These are phyloP conservation scores for Besnoitia besnoiti DNA, from an alignment of 169 alveolate genomes.

Conservation along the genomic window DNA sequence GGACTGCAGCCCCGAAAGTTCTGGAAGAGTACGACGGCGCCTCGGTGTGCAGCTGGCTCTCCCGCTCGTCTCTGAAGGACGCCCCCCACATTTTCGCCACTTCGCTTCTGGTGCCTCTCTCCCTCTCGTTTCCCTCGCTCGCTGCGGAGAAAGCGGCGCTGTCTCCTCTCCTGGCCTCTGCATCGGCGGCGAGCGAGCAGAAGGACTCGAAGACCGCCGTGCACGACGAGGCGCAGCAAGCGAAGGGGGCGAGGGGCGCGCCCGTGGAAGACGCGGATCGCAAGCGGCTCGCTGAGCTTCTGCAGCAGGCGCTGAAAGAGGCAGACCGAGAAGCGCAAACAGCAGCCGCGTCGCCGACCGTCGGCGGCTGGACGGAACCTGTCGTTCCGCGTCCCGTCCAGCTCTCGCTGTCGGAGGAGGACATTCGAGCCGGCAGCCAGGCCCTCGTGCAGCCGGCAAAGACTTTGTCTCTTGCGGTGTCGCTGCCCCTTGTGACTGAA, in stretches of 20 bases:
- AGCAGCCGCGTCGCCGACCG: neutral
- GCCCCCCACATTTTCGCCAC: neutral
- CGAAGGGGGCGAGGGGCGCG: neutral
- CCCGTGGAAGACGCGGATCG: neutral
- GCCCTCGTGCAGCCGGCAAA: neutral
- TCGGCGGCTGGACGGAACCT: neutral
- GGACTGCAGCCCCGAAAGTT: neutral
- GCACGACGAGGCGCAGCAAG: neutral
- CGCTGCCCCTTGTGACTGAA: neutral
- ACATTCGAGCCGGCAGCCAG: neutral
- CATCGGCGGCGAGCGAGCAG: neutral
- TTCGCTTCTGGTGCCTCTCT: neutral
- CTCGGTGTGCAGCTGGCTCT: slow-evolving; percentile 22
- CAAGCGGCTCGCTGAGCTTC: neutral
- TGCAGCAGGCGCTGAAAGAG: neutral
- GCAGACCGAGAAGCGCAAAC: neutral
- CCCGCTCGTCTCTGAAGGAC: neutral
- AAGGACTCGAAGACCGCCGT: neutral
- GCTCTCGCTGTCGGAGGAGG: neutral
- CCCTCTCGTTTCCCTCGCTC: neutral
- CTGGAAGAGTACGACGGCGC: neutral
- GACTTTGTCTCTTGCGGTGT: neutral
- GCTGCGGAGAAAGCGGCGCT: neutral
- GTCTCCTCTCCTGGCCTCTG: neutral
- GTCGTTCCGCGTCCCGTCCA: neutral